A percentile compares a stretch with the other conserved stretches of the same genome.
Evolutionary conservation across 2,329 filamentous ascomycete genomes (phyloP).

Genomic region (Colletotrichum orbiculare): DNA sequence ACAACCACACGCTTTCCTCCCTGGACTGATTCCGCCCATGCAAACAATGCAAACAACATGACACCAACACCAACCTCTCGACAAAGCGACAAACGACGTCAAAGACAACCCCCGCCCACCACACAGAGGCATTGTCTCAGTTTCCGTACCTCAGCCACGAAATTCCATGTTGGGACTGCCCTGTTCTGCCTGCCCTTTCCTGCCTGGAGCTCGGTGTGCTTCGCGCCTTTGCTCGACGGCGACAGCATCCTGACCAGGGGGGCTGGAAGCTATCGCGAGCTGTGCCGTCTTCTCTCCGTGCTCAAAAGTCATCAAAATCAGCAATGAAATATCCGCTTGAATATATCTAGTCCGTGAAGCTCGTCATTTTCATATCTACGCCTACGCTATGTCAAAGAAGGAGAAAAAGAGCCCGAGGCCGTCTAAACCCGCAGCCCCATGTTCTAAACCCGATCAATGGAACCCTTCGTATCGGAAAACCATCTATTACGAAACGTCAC

Average conservation of each 20-base stretch:
- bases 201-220: too few relatives aligned
- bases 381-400: slow-evolving; percentile 33
- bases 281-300: too few relatives aligned
- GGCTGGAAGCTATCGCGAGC: too few relatives aligned
- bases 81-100: slow-evolving; percentile 20
- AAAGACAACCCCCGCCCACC: background rate
- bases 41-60: slow-evolving; percentile 5
- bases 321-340: too few relatives aligned
- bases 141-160: too few relatives aligned
- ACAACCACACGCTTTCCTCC: too few relatives aligned
- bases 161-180: too few relatives aligned
- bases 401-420: slow-evolving; percentile 2
- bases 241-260: too few relatives aligned
- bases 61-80: background rate
- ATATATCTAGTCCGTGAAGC: too few relatives aligned
- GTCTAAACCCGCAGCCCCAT: background rate
- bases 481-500: background rate
- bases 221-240: background rate
- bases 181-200: too few relatives aligned
- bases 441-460: background rate
- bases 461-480: background rate
- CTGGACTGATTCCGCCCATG: background rate
- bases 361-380: slow-evolving; percentile 24
- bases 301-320: too few relatives aligned
- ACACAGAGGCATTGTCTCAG: slow-evolving; percentile 22